Conservation (phyloP, 345 rosid genomes). For the Sonneratia caseolaris region DNA sequence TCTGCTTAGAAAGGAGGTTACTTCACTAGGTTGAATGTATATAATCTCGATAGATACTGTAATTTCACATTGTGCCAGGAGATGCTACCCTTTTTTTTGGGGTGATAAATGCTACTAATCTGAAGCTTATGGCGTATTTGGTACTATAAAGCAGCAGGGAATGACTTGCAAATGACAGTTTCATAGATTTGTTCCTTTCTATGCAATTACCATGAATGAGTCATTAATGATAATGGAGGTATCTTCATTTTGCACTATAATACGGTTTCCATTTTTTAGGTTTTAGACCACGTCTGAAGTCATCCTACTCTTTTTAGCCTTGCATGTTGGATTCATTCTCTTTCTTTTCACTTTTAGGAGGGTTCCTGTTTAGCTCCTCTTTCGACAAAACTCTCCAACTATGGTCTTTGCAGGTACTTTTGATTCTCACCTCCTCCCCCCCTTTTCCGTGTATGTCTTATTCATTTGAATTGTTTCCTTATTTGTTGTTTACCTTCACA, state of each 20-base stretch:
- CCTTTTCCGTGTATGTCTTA: background rate
- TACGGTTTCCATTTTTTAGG: background rate
- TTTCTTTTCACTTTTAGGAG: slow-evolving; percentile 41
- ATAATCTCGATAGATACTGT: background rate
- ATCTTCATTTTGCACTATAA: background rate
- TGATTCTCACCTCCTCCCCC: background rate
- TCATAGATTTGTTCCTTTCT: background rate
- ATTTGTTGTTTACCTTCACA: background rate
- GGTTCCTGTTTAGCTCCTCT: slow-evolving; percentile 74
- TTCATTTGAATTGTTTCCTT: background rate
- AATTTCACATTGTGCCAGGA: background rate
- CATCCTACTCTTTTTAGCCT: background rate
- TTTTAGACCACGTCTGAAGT: background rate
- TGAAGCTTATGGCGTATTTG: background rate
- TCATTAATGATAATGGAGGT: background rate
- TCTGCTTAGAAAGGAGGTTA: background rate
- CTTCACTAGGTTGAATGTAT: background rate
- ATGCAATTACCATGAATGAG: background rate
- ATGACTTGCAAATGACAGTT: background rate
- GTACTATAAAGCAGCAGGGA: background rate
- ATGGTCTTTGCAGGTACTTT: slow-evolving; percentile 80
- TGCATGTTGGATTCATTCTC: background rate
- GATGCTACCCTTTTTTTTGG: background rate
- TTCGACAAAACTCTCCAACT: slow-evolving; percentile 65
- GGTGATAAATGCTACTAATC: background rate